These are phyloP conservation scores for Domatiomyces globalis DNA, from an alignment of 2,329 filamentous ascomycete genomes.

Conservation along the genomic window DNA sequence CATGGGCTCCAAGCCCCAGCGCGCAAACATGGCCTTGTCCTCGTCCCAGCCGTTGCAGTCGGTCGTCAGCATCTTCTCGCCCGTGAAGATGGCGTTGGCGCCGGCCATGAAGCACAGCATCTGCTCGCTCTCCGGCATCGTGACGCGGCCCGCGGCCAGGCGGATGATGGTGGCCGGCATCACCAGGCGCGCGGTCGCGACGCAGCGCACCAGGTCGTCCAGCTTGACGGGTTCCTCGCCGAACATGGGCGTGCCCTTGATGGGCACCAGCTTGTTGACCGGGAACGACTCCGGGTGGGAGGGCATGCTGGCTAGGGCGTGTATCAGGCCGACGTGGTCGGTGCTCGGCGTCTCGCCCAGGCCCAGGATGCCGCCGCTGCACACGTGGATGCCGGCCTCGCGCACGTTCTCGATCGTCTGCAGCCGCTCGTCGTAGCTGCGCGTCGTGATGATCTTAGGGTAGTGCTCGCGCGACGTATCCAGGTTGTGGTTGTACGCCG, in stretches of 20 bases:
- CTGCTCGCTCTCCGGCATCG: conserved; percentile 78
- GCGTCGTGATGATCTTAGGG: conserved; percentile 69
- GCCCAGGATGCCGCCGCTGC: conserved; percentile 76
- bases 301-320: conserved; percentile 69
- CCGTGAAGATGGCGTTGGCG: conserved; percentile 88
- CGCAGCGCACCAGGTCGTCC: conserved; percentile 63
- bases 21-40: conserved; percentile 67
- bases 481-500: conserved; percentile 89
- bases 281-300: conserved; percentile 80
- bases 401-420: conserved; percentile 66
- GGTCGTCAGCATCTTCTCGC: conserved; percentile 90
- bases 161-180: conserved; percentile 79
- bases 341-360: conserved; percentile 58
- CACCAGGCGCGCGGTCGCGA: conserved; percentile 67
- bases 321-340: conserved; percentile 69
- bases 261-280: conserved; percentile 80
- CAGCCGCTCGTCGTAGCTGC: conserved; percentile 75
- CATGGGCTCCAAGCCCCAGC: conserved; percentile 75
- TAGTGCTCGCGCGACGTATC: conserved; percentile 80
- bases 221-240: conserved; percentile 61
- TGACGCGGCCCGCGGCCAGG: conserved; percentile 70
- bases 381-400: conserved; percentile 77
- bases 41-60: conserved; percentile 86
- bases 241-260: conserved; percentile 75
- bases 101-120: conserved; percentile 79